Evolutionary conservation across 1,139 yeast genomes (phyloP).

Genomic region (Petasospora rhodanensis): DNA sequence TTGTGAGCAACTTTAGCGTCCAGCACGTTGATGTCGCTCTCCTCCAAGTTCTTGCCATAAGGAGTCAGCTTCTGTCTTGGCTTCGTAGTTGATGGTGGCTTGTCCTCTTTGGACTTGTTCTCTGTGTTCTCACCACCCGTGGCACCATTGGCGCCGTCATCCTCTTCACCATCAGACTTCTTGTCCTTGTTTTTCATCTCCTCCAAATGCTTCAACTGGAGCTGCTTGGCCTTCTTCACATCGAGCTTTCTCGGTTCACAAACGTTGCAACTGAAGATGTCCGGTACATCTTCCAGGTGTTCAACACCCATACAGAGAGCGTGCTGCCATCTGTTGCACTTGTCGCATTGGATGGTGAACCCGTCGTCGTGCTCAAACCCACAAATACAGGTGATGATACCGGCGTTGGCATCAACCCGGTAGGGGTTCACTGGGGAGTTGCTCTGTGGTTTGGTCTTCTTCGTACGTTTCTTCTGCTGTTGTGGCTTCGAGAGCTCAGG

Average conservation of each 20-base stretch:
- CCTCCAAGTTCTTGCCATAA: slow-evolving; percentile 23
- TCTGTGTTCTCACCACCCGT: too few species aligned
- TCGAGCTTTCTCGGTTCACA: slow-evolving; percentile 68
- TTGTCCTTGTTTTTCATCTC: slow-evolving; percentile 25
- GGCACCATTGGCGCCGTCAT: background rate
- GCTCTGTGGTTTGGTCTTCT: slow-evolving; percentile 2
- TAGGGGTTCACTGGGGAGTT: slow-evolving; percentile 33
- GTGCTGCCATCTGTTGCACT: slow-evolving; percentile 93
- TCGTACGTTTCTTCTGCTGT: slow-evolving; percentile 3
- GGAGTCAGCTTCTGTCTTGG: slow-evolving; percentile 9
- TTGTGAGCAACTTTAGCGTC: slow-evolving; percentile 42
- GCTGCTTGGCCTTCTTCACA: slow-evolving; percentile 44
- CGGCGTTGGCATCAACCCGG: slow-evolving; percentile 74
- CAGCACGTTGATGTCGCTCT: slow-evolving; percentile 29
- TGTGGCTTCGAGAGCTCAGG: too few species aligned
- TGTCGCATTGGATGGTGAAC: slow-evolving; percentile 89
- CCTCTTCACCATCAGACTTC: slow-evolving; percentile 6
- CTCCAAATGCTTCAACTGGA: slow-evolving; percentile 39
- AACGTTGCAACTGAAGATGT: slow-evolving; percentile 72
- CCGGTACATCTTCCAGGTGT: slow-evolving; percentile 74
- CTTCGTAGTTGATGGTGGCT: slow-evolving; percentile 13
- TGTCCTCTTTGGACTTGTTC: slow-evolving; percentile 17
- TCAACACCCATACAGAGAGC: slow-evolving; percentile 82
- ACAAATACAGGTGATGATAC: slow-evolving; percentile 86
- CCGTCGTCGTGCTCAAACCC: slow-evolving; percentile 91